phyloP scores from a whole-genome alignment of 148 eudicot species.

The Amaranthus hypochondriacus region DNA sequence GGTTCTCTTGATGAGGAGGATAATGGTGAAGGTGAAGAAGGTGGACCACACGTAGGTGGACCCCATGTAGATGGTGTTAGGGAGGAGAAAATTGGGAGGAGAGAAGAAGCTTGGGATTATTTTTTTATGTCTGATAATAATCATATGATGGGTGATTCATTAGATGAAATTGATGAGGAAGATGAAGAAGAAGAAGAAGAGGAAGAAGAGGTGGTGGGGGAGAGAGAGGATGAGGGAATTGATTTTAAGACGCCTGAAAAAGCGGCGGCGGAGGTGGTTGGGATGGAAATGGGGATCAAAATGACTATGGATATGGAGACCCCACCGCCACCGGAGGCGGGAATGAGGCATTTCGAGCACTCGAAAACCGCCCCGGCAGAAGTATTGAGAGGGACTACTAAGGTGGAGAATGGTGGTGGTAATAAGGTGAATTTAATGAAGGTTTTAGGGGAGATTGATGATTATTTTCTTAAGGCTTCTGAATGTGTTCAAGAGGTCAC shows the following conservation, averaged over 20 bases:
- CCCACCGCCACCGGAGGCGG: constrained; percentile 26
- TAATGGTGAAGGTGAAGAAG: constrained; percentile 21
- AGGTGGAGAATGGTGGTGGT: constrained; percentile 21
- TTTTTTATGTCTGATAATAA: constrained; percentile 49
- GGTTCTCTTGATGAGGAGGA: constrained; percentile 42
- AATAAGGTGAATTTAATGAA: constrained; percentile 69
- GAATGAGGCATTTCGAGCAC: constrained; percentile 56
- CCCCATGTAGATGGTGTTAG: not conserved
- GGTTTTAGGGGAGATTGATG: constrained; percentile 72
- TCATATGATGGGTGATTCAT: constrained; percentile 29
- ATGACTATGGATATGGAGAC: constrained; percentile 25
- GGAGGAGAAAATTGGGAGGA: constrained; percentile 25
- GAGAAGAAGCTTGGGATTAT: constrained; percentile 73
- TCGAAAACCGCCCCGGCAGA: constrained; percentile 82
- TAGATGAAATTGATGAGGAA: constrained; percentile 40
- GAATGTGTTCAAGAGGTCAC: constrained; percentile 90
- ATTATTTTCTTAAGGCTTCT: constrained; percentile 82
- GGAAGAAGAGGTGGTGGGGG: constrained; percentile 28
- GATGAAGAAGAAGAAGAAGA: constrained; percentile 23
- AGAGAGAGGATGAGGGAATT: constrained; percentile 23
- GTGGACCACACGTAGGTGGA: not conserved
- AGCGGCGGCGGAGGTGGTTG: constrained; percentile 29
- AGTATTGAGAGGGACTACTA: constrained; percentile 23
- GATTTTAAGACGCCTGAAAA: constrained; percentile 73
- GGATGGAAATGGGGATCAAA: constrained; percentile 29